Evolutionary conservation across 208 protist species (phyloP).

Genomic region (Angomonas deanei): DNA sequence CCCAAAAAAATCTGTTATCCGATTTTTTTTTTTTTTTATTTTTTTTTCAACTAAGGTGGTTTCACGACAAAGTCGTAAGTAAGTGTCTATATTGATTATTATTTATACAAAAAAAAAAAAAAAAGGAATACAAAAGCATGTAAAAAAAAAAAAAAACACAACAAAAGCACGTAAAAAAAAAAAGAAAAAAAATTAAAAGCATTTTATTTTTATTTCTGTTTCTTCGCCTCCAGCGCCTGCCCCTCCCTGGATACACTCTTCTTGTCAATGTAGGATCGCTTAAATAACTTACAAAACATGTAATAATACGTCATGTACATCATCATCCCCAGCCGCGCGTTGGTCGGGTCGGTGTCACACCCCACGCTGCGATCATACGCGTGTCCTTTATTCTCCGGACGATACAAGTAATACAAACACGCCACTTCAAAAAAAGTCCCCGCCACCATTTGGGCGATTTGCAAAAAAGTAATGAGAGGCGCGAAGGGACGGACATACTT

Average conservation of each 20-base stretch:
- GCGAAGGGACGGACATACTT: slow-evolving; percentile 68
- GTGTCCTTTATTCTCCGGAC: not conserved
- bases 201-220: slow-evolving; percentile 1
- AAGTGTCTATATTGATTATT: too few relatives aligned
- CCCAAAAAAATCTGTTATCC: slow-evolving; percentile 1
- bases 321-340: slow-evolving; percentile 48
- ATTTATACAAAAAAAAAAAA: too few relatives aligned
- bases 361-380: not conserved
- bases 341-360: slow-evolving; percentile 55
- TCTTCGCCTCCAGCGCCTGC: slow-evolving; percentile 7
- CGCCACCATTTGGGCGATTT: slow-evolving; percentile 92
- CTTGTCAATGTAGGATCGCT: slow-evolving; percentile 68
- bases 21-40: slow-evolving; percentile 4
- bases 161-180: slow-evolving; percentile 15
- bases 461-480: slow-evolving; percentile 77
- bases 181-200: slow-evolving; percentile 9
- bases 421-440: slow-evolving; percentile 52
- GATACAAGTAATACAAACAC: slow-evolving; percentile 39
- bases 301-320: slow-evolving; percentile 93
- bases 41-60: not conserved
- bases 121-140: slow-evolving; percentile 10
- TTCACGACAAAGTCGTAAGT: not conserved
- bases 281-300: slow-evolving; percentile 87
- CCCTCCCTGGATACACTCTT: slow-evolving; percentile 4
- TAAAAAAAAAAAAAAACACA: slow-evolving; percentile 18